Evolutionary conservation across 2,329 filamentous ascomycete species (phyloP).

Genomic region (Emergomyces orientalis): DNA sequence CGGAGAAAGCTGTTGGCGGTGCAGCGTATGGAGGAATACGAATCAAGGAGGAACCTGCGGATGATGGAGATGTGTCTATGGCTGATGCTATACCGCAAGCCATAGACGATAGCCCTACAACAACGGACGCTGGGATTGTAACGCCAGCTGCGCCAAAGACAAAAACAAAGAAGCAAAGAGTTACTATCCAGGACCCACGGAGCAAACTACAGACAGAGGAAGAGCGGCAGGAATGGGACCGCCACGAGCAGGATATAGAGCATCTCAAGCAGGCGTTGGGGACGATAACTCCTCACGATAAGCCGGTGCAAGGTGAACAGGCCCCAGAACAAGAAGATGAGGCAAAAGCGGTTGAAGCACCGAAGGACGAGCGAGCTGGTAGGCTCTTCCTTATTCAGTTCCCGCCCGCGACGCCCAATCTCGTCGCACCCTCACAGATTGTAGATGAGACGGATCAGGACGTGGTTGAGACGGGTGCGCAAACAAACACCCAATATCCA

Average conservation of each 20-base stretch:
- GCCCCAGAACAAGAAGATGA: constrained; percentile 16
- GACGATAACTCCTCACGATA: constrained; percentile 9
- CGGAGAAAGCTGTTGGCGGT: constrained; percentile 39
- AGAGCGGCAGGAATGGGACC: constrained; percentile 36
- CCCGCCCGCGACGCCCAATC: constrained; percentile 52
- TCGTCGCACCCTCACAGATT: constrained; percentile 32
- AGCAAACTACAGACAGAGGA: constrained; percentile 33
- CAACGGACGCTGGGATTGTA: neutral
- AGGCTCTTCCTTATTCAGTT: constrained; percentile 56
- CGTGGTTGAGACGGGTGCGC: constrained; percentile 19
- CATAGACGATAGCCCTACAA: constrained; percentile 16
- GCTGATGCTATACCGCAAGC: constrained; percentile 24
- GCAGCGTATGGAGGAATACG: constrained; percentile 25
- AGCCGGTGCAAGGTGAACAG: constrained; percentile 16
- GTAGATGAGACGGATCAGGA: constrained; percentile 18
- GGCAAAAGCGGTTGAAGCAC: constrained; percentile 19
- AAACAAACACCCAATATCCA: constrained; percentile 1
- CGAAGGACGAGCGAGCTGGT: constrained; percentile 40
- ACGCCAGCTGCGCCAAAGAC: constrained; percentile 3
- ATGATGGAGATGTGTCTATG: constrained; percentile 40
- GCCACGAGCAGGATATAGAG: constrained; percentile 32
- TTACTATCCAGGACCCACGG: constrained; percentile 22
- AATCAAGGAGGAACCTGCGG: constrained; percentile 48
- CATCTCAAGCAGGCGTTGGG: constrained; percentile 32
- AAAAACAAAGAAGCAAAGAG: constrained; percentile 16